phyloP scores from a whole-genome alignment of 306 rosid genomes.

The Macrotyloma uniflorum region DNA sequence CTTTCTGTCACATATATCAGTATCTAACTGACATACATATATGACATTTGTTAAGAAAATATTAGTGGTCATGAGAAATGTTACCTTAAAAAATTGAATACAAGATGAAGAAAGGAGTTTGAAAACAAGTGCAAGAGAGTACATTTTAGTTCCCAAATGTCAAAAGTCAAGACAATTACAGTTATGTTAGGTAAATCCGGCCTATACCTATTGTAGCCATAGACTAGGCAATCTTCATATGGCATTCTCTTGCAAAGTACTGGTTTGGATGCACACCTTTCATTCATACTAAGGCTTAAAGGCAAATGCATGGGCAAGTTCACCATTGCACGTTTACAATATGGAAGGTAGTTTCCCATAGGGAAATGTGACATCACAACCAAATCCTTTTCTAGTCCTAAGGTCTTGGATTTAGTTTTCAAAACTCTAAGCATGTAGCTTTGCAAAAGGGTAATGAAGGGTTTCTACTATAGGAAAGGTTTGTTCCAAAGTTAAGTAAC shows the following conservation, averaged over 20 bases:
- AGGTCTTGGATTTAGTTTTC: conserved; percentile 20
- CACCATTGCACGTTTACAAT: conserved; percentile 44
- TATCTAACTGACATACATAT: not conserved
- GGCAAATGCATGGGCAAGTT: conserved; percentile 50
- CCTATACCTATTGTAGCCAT: conserved; percentile 35
- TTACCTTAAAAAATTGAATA: conserved; percentile 33
- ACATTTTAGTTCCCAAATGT: conserved; percentile 21
- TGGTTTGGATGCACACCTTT: conserved; percentile 29
- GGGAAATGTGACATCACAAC: conserved; percentile 24
- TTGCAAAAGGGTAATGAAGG: conserved; percentile 10
- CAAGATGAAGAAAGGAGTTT: conserved; percentile 4
- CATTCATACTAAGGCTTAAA: conserved; percentile 34
- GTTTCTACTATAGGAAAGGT: conserved; percentile 25
- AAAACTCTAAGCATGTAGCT: conserved; percentile 7
- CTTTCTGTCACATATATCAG: not conserved
- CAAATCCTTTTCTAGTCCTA: conserved; percentile 19
- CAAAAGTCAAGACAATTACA: conserved; percentile 39
- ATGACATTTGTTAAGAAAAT: not conserved
- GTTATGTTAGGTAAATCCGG: conserved; percentile 44
- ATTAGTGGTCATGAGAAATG: conserved; percentile 4
- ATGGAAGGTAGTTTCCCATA: conserved; percentile 28
- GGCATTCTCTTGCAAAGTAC: conserved; percentile 1
- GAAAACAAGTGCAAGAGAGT: not conserved
- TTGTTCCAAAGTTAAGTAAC: conserved; percentile 18
- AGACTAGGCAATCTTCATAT: conserved; percentile 3